These are phyloP conservation scores for Zasmidium angulare DNA, from an alignment of 2,329 filamentous ascomycete species.

Conservation along the genomic window DNA sequence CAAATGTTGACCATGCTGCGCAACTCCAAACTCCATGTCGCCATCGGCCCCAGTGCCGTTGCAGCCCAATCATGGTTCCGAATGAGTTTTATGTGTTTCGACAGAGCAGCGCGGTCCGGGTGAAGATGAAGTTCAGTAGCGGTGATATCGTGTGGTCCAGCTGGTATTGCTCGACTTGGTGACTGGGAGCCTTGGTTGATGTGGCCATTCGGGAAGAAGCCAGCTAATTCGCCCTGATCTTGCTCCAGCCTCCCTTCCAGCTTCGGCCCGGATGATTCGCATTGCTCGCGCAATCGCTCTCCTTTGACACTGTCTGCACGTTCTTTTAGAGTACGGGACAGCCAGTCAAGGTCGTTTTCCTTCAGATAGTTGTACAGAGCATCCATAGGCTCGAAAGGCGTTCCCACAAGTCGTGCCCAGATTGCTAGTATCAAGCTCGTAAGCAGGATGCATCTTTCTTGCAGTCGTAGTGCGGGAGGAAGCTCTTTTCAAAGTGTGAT, in stretches of 20 bases:
- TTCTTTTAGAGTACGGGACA: not conserved
- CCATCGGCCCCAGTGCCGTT: conserved; percentile 19
- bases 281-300: not conserved
- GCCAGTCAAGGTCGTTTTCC: conserved; percentile 3
- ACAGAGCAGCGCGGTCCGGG: not conserved
- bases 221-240: too few relatives aligned
- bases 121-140: conserved; percentile 1
- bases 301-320: not conserved
- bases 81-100: conserved; percentile 17
- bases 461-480: too few relatives aligned
- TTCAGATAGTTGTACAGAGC: too few relatives aligned
- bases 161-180: not conserved
- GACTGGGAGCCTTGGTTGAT: not conserved
- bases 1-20: conserved; percentile 20
- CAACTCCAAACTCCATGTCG: conserved; percentile 16
- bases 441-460: too few relatives aligned
- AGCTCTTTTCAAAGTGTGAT: too few relatives aligned
- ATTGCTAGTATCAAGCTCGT: too few relatives aligned
- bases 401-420: too few relatives aligned
- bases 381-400: too few relatives aligned
- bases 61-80: conserved; percentile 19
- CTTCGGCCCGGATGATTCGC: not conserved
- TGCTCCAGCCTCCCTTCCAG: too few relatives aligned
- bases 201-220: not conserved
- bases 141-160: conserved; percentile 18